Evolutionary conservation across 1,139 yeast genomes (phyloP), one percentile per base, ranked within the genome.

Genomic region (Sporopachydermia cereana): DNA sequence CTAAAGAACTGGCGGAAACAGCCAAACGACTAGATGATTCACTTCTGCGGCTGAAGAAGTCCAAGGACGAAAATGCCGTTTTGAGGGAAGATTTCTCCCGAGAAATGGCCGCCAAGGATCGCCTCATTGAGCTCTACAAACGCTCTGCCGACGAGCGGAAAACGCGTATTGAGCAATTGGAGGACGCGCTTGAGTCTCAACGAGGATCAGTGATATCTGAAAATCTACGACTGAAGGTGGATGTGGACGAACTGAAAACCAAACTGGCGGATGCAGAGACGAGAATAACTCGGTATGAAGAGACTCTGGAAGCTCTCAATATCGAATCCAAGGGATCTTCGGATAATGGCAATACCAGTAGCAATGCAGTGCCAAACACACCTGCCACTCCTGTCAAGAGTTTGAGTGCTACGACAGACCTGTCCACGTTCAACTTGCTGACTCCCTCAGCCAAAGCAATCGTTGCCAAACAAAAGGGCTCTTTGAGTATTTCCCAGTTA

Each of bases 21-120:
- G 59, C 68, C 2, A 51, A 58, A 21, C 63, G 62, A 46, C 57
- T 66, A 39, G 74, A 72, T 43, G 59, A 61, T 25, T 46, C 69
- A 2, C 53, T 71, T 21, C 54, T 64, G 3, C 64, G 69, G 47
- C 54, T 72, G 20, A 73, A 74, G 46, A 67, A 69, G 21, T 56
- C 78, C 17, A 77, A 73, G 44, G 76, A 71, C 47, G 67, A 71
- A 43, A 57, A 70, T 4, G 62, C 73, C 1, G 54, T 66, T 5
- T 68, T 69, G 22, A 77, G 74, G 50, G 74, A 76, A 25, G 77
- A 74, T 41, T 78, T 76, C 53, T 61, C 77, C 41, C 73, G 72
- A 45, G 95, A 85, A 54, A 66, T 83, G 56, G 62, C 76, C 2
- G 63, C 76, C 34, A 86, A 82, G 57, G 79, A 79, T 48, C 77